phyloP scores from a whole-genome alignment of 306 rosid genomes.

The Prunus mongolica region DNA sequence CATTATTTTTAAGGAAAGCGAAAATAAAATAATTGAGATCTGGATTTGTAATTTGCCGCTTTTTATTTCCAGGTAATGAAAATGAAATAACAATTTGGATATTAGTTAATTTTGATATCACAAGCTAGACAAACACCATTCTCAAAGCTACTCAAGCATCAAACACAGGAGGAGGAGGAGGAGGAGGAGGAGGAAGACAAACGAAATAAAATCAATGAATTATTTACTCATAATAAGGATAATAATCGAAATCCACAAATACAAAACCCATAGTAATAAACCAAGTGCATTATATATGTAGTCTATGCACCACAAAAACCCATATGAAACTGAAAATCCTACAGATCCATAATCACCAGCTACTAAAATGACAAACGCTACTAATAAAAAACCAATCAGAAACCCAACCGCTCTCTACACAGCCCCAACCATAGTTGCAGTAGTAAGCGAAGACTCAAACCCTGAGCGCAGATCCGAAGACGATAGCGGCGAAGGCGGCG shows the following conservation, averaged over 20 bases:
- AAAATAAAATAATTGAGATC: not conserved
- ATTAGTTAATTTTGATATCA: too few species aligned
- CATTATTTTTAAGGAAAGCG: not conserved
- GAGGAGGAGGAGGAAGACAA: not conserved
- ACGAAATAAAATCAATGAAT: slow-evolving; percentile 5
- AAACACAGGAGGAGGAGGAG: not conserved
- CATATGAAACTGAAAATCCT: not conserved
- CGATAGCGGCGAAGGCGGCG: slow-evolving; percentile 50
- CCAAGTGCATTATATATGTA: slow-evolving; percentile 7
- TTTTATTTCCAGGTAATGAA: not conserved
- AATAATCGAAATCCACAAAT: slow-evolving; percentile 14
- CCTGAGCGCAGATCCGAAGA: slow-evolving; percentile 63
- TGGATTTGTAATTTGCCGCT: not conserved
- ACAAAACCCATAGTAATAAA: slow-evolving; percentile 3
- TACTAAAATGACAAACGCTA: slow-evolving; percentile 4
- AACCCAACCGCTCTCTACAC: slow-evolving; percentile 28
- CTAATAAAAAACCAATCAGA: slow-evolving; percentile 7
- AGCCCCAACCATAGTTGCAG: not conserved
- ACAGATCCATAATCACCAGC: slow-evolving; percentile 8
- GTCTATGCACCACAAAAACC: slow-evolving; percentile 1
- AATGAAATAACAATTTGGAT: not conserved
- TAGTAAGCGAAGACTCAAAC: slow-evolving; percentile 30
- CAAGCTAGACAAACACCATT: not conserved
- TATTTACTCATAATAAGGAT: slow-evolving; percentile 23
- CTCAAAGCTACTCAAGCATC: not conserved